A percentile compares a stretch with the other conserved stretches of the same genome.
phyloP scores from a whole-genome alignment of 2,329 filamentous ascomycete species.

The Tetracladium maxilliforme region DNA sequence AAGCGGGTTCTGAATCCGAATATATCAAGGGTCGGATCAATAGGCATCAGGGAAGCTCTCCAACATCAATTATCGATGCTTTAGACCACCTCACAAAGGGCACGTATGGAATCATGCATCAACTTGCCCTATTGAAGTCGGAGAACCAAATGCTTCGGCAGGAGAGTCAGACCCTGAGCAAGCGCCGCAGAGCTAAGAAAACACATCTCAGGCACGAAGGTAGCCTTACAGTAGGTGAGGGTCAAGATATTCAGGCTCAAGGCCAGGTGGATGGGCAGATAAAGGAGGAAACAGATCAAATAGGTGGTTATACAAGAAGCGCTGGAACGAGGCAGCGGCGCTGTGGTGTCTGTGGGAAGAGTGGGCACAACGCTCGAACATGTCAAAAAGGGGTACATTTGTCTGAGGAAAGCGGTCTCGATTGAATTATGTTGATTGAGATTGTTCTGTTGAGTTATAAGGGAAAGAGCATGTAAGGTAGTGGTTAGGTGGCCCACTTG shows the following conservation, averaged over 20 bases:
- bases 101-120: constrained; percentile 4
- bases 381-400: constrained; percentile 2
- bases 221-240: constrained; percentile 5
- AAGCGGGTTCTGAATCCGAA: constrained; percentile 5
- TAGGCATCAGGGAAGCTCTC: constrained; percentile 3
- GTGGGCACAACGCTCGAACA: constrained; percentile 6
- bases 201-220: constrained; percentile 5
- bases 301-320: not conserved
- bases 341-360: constrained; percentile 5
- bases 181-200: constrained; percentile 7
- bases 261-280: constrained; percentile 4
- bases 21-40: constrained; percentile 5
- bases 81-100: constrained; percentile 5
- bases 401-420: too few relatives aligned
- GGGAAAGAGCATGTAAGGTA: too few relatives aligned
- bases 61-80: constrained; percentile 1
- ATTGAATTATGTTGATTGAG: too few relatives aligned
- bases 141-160: constrained; percentile 4
- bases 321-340: constrained; percentile 1
- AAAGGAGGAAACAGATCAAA: constrained; percentile 1
- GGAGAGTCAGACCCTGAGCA: constrained; percentile 6
- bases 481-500: too few relatives aligned
- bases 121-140: constrained; percentile 3
- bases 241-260: constrained; percentile 4
- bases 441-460: too few relatives aligned